These are phyloP conservation scores for Chlorella sp. DNA, from an alignment of 139 green algal species.

Conservation along the genomic window DNA sequence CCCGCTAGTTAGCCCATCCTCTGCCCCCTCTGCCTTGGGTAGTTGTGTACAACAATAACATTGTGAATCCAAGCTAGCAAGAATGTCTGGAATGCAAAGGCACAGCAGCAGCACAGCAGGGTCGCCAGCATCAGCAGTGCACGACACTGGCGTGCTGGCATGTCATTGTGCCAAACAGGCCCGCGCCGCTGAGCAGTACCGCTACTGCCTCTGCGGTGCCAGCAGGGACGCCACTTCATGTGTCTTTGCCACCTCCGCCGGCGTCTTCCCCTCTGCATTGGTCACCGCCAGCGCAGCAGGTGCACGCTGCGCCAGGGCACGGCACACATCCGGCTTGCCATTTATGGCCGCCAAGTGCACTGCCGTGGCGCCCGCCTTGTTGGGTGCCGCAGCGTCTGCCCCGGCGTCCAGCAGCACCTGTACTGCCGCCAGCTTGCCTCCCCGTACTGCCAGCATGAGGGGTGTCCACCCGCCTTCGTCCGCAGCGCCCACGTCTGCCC, in stretches of 20 bases:
- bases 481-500: slow-evolving; percentile 24
- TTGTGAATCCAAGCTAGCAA: too few relatives aligned
- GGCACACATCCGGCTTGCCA: slow-evolving; percentile 26
- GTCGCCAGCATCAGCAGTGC: too few relatives aligned
- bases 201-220: not conserved
- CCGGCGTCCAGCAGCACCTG: slow-evolving; percentile 56
- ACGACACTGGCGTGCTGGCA: too few relatives aligned
- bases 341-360: slow-evolving; percentile 50
- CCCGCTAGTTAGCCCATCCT: too few relatives aligned
- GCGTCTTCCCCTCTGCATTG: slow-evolving; percentile 29
- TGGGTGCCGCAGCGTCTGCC: slow-evolving; percentile 40
- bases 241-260: slow-evolving; percentile 21
- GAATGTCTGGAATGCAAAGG: too few relatives aligned
- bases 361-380: slow-evolving; percentile 49
- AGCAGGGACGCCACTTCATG: slow-evolving; percentile 1
- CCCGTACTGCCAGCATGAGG: slow-evolving; percentile 66
- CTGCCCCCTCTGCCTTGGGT: too few relatives aligned
- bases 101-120: too few relatives aligned
- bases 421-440: slow-evolving; percentile 50
- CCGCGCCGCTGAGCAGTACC: not conserved
- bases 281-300: not conserved
- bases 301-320: not conserved
- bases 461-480: slow-evolving; percentile 65
- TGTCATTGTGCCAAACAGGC: too few relatives aligned
- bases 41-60: too few relatives aligned